These are phyloP conservation scores for Thamnidium elegans DNA, from an alignment of 192 early-diverging fungal genomes.

Conservation along the genomic window DNA sequence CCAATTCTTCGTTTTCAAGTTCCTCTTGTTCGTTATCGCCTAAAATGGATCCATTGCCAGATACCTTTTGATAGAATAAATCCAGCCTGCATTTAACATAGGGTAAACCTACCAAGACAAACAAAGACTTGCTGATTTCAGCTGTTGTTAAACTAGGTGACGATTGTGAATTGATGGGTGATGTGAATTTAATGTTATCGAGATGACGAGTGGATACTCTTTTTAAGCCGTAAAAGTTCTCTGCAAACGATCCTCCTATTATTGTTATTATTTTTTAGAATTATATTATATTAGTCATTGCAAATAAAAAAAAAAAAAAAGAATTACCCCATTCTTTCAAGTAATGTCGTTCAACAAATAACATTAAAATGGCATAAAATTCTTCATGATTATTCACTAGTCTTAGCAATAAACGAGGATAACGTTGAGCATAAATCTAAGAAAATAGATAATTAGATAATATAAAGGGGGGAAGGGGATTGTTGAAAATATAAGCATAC, in stretches of 20 bases:
- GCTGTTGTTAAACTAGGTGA: slow-evolving; percentile 43
- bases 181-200: slow-evolving; percentile 13
- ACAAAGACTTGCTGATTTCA: slow-evolving; percentile 61
- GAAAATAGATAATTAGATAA: background rate
- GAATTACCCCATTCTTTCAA: slow-evolving; percentile 75
- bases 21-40: slow-evolving; percentile 53
- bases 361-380: slow-evolving; percentile 74
- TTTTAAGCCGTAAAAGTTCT: slow-evolving; percentile 91
- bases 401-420: slow-evolving; percentile 77
- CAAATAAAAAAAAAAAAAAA: slow-evolving; percentile 21
- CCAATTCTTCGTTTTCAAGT: slow-evolving; percentile 24
- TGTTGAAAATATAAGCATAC: slow-evolving; percentile 36
- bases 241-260: slow-evolving; percentile 77
- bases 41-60: slow-evolving; percentile 64
- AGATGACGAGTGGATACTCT: slow-evolving; percentile 50
- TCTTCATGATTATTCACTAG: slow-evolving; percentile 82
- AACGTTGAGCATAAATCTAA: slow-evolving; percentile 80
- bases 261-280: slow-evolving; percentile 1
- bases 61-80: slow-evolving; percentile 64
- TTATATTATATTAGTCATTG: background rate
- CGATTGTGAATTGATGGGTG: slow-evolving; percentile 32
- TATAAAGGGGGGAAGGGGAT: background rate
- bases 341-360: slow-evolving; percentile 80
- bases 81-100: slow-evolving; percentile 74
- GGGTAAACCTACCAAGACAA: slow-evolving; percentile 70